These are phyloP conservation scores for Pseudogymnoascus sp. DNA, from an alignment of 2,329 filamentous ascomycete species.

Conservation along the genomic window DNA sequence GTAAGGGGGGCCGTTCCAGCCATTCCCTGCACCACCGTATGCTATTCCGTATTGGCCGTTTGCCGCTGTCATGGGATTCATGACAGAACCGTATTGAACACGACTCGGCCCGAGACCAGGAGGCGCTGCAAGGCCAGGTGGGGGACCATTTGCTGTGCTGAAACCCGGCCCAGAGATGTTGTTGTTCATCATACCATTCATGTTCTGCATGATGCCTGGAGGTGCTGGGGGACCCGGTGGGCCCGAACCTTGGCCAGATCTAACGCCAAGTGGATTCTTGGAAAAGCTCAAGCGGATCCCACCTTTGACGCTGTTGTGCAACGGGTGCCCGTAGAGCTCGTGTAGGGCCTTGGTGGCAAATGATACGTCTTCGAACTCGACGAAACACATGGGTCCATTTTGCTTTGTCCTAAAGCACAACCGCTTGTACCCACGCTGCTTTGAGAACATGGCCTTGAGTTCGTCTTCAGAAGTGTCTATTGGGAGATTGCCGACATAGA, in stretches of 20 bases:
- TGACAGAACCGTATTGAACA: conserved; percentile 21
- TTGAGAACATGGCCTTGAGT: conserved; percentile 85
- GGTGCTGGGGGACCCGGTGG: conserved; percentile 34
- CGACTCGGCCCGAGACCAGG: conserved; percentile 50
- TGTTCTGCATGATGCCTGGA: conserved; percentile 41
- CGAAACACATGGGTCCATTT: conserved; percentile 97
- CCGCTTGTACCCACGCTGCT: conserved; percentile 89
- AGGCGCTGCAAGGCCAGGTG: conserved; percentile 70
- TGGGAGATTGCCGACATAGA: conserved; percentile 96
- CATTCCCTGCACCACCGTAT: conserved; percentile 16
- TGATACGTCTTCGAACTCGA: conserved; percentile 91
- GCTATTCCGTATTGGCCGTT: conserved; percentile 18
- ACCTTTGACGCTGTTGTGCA: conserved; percentile 89
- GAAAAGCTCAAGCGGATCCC: conserved; percentile 95
- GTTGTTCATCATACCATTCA: conserved; percentile 47
- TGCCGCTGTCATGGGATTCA: conserved; percentile 20
- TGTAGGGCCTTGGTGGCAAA: conserved; percentile 86
- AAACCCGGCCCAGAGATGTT: conserved; percentile 26
- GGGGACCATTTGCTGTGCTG: conserved; percentile 52
- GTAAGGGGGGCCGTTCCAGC: conserved; percentile 24
- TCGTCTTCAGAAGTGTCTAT: conserved; percentile 92
- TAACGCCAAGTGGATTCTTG: conserved; percentile 91
- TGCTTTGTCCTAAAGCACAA: conserved; percentile 91
- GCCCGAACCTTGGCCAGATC: conserved; percentile 55
- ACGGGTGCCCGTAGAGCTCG: conserved; percentile 76